These are phyloP conservation scores for Fragilaria crotonensis DNA, from an alignment of 108 stramenopile genomes.

Conservation along the genomic window DNA sequence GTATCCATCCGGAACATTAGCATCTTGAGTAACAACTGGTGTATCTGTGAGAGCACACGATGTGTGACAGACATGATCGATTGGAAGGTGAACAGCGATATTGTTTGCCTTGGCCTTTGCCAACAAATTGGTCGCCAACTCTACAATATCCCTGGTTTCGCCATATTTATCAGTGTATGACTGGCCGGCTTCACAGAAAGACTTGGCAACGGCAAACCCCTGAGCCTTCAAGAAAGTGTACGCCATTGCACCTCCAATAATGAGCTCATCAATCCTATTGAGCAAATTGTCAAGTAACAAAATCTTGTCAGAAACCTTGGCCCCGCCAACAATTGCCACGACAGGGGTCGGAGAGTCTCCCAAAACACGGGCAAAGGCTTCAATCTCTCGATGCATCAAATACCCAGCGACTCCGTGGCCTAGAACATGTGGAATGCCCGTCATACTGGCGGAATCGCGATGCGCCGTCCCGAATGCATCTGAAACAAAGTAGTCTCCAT, in stretches of 20 bases:
- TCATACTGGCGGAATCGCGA: slow-evolving; percentile 68
- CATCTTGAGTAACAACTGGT: slow-evolving; percentile 31
- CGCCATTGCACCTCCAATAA: slow-evolving; percentile 86
- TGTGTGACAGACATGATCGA: slow-evolving; percentile 43
- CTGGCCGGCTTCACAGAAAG: slow-evolving; percentile 39
- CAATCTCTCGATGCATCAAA: slow-evolving; percentile 16
- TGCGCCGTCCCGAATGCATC: slow-evolving; percentile 99
- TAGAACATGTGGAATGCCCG: slow-evolving; percentile 34
- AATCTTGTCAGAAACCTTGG: slow-evolving; percentile 86
- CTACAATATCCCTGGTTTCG: slow-evolving; percentile 9
- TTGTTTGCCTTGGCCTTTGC: slow-evolving; percentile 31
- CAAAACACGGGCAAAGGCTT: slow-evolving; percentile 23
- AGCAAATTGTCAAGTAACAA: slow-evolving; percentile 71
- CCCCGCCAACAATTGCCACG: slow-evolving; percentile 40
- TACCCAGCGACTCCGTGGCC: slow-evolving; percentile 15
- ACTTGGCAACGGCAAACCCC: slow-evolving; percentile 6
- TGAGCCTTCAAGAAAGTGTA: slow-evolving; percentile 38
- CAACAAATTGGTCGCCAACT: slow-evolving; percentile 47
- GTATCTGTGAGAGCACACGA: neutral
- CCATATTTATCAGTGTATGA: slow-evolving; percentile 33
- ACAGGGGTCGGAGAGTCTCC: slow-evolving; percentile 18
- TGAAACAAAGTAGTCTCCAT: slow-evolving; percentile 81
- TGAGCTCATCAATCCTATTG: slow-evolving; percentile 66
- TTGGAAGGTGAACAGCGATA: slow-evolving; percentile 49
- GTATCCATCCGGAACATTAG: slow-evolving; percentile 72